phyloP scores from a whole-genome alignment of 2,329 filamentous ascomycete genomes.

The Aspergillus sp. region DNA sequence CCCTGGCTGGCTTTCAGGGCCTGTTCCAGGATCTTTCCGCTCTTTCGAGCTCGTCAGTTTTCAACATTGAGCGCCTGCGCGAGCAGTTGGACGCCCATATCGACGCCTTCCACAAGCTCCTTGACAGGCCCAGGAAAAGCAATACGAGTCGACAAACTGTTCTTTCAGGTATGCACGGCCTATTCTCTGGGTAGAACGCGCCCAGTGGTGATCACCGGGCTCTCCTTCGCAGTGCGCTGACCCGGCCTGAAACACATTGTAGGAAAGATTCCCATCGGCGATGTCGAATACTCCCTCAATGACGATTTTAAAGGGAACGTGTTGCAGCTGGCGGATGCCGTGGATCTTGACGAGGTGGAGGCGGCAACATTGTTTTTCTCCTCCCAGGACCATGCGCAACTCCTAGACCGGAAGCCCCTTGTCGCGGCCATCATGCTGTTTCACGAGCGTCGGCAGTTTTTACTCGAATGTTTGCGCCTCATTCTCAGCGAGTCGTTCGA shows the following conservation, averaged over 20 bases:
- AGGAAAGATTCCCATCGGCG: slow-evolving; percentile 69
- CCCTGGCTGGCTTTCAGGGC: slow-evolving; percentile 67
- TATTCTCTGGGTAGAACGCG: background rate
- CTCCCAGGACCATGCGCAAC: slow-evolving; percentile 58
- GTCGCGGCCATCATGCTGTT: slow-evolving; percentile 78
- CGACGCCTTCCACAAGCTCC: slow-evolving; percentile 57
- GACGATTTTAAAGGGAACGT: slow-evolving; percentile 76
- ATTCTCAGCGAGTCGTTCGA: slow-evolving; percentile 61
- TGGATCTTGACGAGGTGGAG: slow-evolving; percentile 83
- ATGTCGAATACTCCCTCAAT: slow-evolving; percentile 70
- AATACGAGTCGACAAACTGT: slow-evolving; percentile 65
- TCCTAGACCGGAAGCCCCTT: slow-evolving; percentile 62
- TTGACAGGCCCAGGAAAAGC: slow-evolving; percentile 67
- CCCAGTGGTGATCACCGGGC: background rate
- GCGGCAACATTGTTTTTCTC: slow-evolving; percentile 68
- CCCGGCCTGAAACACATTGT: slow-evolving; percentile 5
- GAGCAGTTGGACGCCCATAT: slow-evolving; percentile 56
- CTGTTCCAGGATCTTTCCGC: slow-evolving; percentile 78
- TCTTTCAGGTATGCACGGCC: slow-evolving; percentile 48
- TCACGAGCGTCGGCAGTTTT: slow-evolving; percentile 72
- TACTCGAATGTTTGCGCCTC: slow-evolving; percentile 75
- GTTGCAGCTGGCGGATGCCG: slow-evolving; percentile 72
- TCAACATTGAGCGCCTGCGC: slow-evolving; percentile 60
- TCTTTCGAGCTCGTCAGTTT: slow-evolving; percentile 60
- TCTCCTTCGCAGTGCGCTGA: slow-evolving; percentile 10